Percentiles rank a stretch among this genome's conserved stretches.
Evolutionary conservation across 148 eudicot genomes (phyloP).

Genomic region (Chenopodium suecicum): DNA sequence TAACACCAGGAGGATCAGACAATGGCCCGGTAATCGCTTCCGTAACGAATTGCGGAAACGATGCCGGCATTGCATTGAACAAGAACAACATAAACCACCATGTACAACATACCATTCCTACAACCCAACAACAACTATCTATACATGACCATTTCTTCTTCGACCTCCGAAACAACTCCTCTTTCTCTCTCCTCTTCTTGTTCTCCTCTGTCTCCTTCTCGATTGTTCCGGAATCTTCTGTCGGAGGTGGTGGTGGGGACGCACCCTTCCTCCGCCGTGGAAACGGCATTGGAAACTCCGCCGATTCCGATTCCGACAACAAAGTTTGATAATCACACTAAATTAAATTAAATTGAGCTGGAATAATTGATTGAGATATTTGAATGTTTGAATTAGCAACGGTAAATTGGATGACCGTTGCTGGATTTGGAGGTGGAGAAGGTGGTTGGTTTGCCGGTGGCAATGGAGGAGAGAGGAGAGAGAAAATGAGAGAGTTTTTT

Average conservation of each 20-base stretch:
- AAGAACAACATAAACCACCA: constrained; percentile 76
- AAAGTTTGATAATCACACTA: no score
- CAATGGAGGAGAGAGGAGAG: neutral
- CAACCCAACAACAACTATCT: constrained; percentile 74
- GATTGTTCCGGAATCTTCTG: constrained; percentile 4
- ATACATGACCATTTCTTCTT: constrained; percentile 60
- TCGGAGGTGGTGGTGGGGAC: neutral
- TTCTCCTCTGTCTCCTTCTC: constrained; percentile 3
- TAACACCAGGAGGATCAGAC: constrained; percentile 88
- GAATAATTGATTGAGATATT: neutral
- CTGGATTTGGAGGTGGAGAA: neutral
- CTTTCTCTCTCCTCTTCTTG: constrained; percentile 1
- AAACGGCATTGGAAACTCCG: constrained; percentile 24
- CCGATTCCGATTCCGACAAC: neutral
- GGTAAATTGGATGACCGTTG: neutral
- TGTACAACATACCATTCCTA: constrained; percentile 57
- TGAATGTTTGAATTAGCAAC: neutral
- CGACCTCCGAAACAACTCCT: neutral
- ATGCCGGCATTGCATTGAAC: constrained; percentile 79
- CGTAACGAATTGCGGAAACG: constrained; percentile 85
- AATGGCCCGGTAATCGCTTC: constrained; percentile 80
- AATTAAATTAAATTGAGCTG: no score
- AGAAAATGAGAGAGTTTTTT: neutral
- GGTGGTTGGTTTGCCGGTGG: constrained; percentile 17
- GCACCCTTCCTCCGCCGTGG: constrained; percentile 32